Base-by-base conservation (phyloP, 2,329 filamentous ascomycete species). In the Trichoderma atrobrunneum region DNA sequence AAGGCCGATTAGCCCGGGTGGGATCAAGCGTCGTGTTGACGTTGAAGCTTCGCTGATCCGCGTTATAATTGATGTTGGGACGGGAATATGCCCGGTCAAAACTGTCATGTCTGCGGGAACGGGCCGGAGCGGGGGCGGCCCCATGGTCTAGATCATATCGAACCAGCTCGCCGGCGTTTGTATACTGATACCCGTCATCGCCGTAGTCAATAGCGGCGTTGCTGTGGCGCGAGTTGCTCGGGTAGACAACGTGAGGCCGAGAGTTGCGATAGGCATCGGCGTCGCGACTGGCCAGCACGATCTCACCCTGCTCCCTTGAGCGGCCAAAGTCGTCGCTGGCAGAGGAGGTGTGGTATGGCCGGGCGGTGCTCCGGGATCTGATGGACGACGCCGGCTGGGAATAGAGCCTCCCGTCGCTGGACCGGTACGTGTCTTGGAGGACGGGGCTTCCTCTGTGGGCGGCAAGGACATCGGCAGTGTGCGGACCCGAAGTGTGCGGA, bases 131-230 rank as follows among this genome's bases (percentile, higher is more conserved):
- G 57, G 80, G 78, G 5, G 83, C 82, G 32, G 84, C 84, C 70
- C 88, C 81, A 72, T 89, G 84, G 72, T 88, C 87, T 32, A 91
- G 80, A 77, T 91, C 89, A 75, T 91, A 91, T 65, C 86, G 84
- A 43, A 87, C 88, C 65, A 91, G 78, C 69, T 91, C 89, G 74
- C 87, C 85, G 16, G 88, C 88, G 72, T 88, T 90, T 10, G 89
- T 91, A 76, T 91, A 91, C 75, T 89, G 87, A 76, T 88, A 91
- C 10, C 86, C 88, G 61, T 89, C 86, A 34, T 88, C 86, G 14
- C 86, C 87, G 74, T 88, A 89, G 74, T 88, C 86, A 59, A 86
- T 81, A 10, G 83, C 79, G 71, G 82, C 80, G 16, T 81, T 81
- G 72, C 81, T 80, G 72, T 85, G 85, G 60, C 84, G 84, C 1